Evolutionary conservation across 495 filamentous ascomycete genomes (phyloP).

Genomic region (Talaromyces stipitatus): DNA sequence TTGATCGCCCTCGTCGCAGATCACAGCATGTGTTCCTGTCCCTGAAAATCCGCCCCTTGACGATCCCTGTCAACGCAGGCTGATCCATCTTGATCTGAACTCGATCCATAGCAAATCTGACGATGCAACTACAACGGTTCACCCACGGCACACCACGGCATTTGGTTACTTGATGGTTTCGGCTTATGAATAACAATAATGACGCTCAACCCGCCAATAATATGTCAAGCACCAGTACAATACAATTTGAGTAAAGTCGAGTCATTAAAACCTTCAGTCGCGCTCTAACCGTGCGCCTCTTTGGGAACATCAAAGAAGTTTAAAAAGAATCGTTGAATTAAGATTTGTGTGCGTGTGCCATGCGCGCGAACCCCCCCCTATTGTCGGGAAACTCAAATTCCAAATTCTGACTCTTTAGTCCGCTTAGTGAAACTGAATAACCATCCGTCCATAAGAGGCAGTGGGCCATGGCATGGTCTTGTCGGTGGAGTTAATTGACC

Average conservation of each 20-base stretch:
- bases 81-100: conserved; percentile 1
- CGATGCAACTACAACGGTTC: not conserved
- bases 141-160: too few species aligned
- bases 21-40: conserved; percentile 2
- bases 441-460: too few species aligned
- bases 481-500: not conserved
- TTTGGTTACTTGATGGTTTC: too few species aligned
- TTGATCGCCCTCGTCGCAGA: not conserved
- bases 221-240: too few species aligned
- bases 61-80: not conserved
- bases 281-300: not conserved
- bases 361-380: not conserved
- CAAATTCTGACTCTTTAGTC: not conserved
- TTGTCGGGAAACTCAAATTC: not conserved
- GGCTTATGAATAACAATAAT: too few species aligned
- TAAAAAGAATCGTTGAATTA: not conserved
- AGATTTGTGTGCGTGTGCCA: not conserved
- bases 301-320: not conserved
- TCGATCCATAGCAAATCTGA: not conserved
- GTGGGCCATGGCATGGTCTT: not conserved
- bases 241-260: not conserved
- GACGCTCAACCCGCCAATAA: not conserved
- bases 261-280: not conserved
- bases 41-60: not conserved
- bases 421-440: too few species aligned